A percentile compares a stretch with the other conserved stretches of the same genome.
These are phyloP conservation scores for Ceratocystis destructans DNA, from an alignment of 2,329 filamentous ascomycete species.

Conservation along the genomic window DNA sequence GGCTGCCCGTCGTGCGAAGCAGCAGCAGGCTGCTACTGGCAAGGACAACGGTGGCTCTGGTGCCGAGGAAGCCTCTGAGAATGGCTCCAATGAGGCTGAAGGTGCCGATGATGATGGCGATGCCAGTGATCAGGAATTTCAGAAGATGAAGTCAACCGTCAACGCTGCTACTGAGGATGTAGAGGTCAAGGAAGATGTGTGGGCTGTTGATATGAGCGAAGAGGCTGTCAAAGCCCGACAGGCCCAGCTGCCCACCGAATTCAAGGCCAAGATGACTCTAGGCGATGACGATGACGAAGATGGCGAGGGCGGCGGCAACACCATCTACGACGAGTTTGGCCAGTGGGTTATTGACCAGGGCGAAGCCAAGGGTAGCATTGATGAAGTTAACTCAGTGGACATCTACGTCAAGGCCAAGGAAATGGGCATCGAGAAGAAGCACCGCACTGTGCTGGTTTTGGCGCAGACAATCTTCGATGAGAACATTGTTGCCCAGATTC, in stretches of 20 bases:
- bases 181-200: slow-evolving; percentile 72
- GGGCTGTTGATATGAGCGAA: slow-evolving; percentile 93
- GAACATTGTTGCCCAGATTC: slow-evolving; percentile 76
- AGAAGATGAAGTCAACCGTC: slow-evolving; percentile 56
- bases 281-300: slow-evolving; percentile 71
- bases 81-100: slow-evolving; percentile 38
- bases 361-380: slow-evolving; percentile 56
- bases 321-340: slow-evolving; percentile 77
- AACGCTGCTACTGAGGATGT: slow-evolving; percentile 36
- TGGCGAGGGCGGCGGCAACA: slow-evolving; percentile 59
- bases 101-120: slow-evolving; percentile 31
- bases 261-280: slow-evolving; percentile 81
- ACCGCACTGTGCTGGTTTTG: slow-evolving; percentile 82
- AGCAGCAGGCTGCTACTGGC: slow-evolving; percentile 47
- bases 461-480: slow-evolving; percentile 90
- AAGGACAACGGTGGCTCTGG: slow-evolving; percentile 50
- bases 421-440: slow-evolving; percentile 83
- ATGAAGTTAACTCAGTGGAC: slow-evolving; percentile 72
- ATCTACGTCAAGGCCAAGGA: slow-evolving; percentile 97
- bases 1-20: slow-evolving; percentile 81
- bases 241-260: slow-evolving; percentile 81
- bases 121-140: slow-evolving; percentile 83
- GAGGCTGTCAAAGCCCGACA: slow-evolving; percentile 90
- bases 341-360: slow-evolving; percentile 76
- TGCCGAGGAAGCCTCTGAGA: slow-evolving; percentile 38